A percentile compares a stretch with the other conserved stretches of the same genome.
Evolutionary conservation across 306 rosid species (phyloP).

Genomic region (Pachyrhizus erosus): DNA sequence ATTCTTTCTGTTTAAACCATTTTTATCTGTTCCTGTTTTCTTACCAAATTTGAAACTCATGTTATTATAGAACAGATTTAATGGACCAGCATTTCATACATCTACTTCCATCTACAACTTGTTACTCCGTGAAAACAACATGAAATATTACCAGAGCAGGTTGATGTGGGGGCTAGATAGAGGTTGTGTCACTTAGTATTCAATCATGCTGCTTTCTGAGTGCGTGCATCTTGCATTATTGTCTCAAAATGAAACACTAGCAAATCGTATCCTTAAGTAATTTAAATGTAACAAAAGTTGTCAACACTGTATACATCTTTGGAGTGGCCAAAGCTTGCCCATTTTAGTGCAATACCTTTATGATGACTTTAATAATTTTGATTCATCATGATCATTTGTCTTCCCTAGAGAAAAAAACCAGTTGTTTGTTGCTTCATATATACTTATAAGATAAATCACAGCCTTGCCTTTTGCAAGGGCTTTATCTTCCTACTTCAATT

Average conservation of each 20-base stretch:
- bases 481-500: not conserved
- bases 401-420: not conserved
- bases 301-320: not conserved
- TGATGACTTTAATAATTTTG: not conserved
- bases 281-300: not conserved
- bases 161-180: not conserved
- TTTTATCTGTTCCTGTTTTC: not conserved
- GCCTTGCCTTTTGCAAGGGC: not conserved
- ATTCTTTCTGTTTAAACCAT: not conserved
- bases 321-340: slow-evolving; percentile 8
- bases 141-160: not conserved
- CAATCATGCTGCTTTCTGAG: not conserved
- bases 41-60: not conserved
- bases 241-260: not conserved
- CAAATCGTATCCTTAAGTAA: not conserved
- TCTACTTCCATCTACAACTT: slow-evolving; percentile 11
- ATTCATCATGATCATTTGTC: not conserved
- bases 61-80: not conserved
- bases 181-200: not conserved
- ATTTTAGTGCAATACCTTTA: not conserved
- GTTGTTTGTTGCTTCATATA: not conserved
- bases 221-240: not conserved
- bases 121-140: not conserved
- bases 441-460: not conserved
- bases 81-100: slow-evolving; percentile 4